Evolutionary conservation across 345 rosid genomes (phyloP).

Genomic region (Mallotus nudiflorus): DNA sequence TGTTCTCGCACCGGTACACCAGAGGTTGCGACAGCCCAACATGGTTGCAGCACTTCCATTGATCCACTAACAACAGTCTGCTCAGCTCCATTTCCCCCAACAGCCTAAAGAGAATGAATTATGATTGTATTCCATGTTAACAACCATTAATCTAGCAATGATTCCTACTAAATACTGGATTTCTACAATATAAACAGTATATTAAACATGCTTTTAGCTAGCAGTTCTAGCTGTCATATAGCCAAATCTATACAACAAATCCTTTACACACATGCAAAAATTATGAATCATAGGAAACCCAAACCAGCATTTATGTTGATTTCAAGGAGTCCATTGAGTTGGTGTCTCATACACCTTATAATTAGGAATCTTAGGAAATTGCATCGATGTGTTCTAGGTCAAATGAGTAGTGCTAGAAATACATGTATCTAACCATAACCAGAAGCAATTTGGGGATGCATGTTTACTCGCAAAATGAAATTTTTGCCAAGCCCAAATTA

Average conservation of each 20-base stretch:
- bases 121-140: background rate
- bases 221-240: too few species aligned
- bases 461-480: too few species aligned
- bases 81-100: conserved; percentile 90
- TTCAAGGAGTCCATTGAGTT: too few species aligned
- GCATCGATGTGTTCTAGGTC: too few species aligned
- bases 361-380: too few species aligned
- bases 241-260: background rate
- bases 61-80: conserved; percentile 78
- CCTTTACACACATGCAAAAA: background rate
- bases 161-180: background rate
- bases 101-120: conserved; percentile 57
- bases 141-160: background rate
- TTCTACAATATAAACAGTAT: background rate
- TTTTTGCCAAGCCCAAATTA: too few species aligned
- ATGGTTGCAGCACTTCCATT: conserved; percentile 76
- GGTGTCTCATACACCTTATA: too few species aligned
- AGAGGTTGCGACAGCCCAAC: conserved; percentile 98
- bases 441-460: too few species aligned
- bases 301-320: too few species aligned
- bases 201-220: background rate
- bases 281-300: too few species aligned
- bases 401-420: too few species aligned
- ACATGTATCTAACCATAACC: too few species aligned
- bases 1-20: conserved; percentile 94